These are phyloP conservation scores for Rugosomyces carneus DNA, from an alignment of 1,284 basidiomycete species.

Conservation along the genomic window DNA sequence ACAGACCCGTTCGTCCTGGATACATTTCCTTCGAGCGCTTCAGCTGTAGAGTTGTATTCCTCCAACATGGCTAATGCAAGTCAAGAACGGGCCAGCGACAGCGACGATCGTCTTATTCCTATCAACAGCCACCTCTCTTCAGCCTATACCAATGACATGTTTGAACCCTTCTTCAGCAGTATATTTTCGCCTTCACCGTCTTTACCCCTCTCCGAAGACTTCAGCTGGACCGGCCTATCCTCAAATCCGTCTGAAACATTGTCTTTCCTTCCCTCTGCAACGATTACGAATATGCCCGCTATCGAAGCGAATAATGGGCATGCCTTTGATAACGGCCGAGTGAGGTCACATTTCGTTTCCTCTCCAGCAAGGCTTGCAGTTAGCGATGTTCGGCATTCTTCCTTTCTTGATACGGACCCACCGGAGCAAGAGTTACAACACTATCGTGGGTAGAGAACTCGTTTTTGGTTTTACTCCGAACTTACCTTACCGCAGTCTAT, in stretches of 20 bases:
- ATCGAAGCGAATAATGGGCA: constrained; percentile 4
- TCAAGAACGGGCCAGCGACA: constrained; percentile 4
- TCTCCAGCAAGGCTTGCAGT: constrained; percentile 14
- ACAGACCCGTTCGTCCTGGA: constrained; percentile 1
- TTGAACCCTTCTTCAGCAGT: constrained; percentile 21
- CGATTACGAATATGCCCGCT: constrained; percentile 1
- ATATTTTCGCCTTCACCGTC: constrained; percentile 16
- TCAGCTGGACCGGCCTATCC: constrained; percentile 10
- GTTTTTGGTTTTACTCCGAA: background rate
- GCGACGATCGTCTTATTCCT: constrained; percentile 12
- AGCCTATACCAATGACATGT: constrained; percentile 20
- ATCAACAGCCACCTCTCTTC: constrained; percentile 20
- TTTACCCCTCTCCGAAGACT: constrained; percentile 13
- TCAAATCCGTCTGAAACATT: constrained; percentile 19
- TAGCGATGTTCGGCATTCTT: constrained; percentile 16
- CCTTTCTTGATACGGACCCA: constrained; percentile 12
- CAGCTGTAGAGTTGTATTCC: constrained; percentile 12
- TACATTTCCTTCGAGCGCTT: constrained; percentile 8
- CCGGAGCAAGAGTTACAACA: constrained; percentile 36
- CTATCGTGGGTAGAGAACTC: constrained; percentile 37
- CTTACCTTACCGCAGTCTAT: constrained; percentile 31
- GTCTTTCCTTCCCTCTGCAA: constrained; percentile 13
- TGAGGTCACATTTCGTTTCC: constrained; percentile 1
- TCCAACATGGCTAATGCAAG: constrained; percentile 6
- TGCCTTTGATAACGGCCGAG: constrained; percentile 5